phyloP scores from a whole-genome alignment of 2,329 filamentous ascomycete genomes.

The Fusarium pseudonygamai region DNA sequence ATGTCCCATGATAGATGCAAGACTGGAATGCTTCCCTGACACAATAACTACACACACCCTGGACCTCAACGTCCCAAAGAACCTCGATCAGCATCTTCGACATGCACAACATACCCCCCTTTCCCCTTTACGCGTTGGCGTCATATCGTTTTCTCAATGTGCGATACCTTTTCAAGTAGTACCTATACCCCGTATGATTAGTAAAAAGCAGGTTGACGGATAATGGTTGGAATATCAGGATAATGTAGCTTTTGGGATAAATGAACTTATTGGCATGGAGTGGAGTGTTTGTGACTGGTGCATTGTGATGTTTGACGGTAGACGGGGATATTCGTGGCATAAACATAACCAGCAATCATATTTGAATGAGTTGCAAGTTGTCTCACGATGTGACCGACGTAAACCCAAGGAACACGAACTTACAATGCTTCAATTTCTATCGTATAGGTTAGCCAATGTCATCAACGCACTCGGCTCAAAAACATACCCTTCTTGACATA shows the following conservation, averaged over 20 bases:
- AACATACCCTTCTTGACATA: conserved; percentile 89
- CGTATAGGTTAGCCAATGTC: conserved; percentile 4
- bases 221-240: conserved; percentile 11
- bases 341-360: background rate
- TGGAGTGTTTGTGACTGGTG: background rate
- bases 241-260: conserved; percentile 9
- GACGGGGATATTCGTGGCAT: background rate
- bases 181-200: conserved; percentile 44
- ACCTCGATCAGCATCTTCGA: conserved; percentile 8
- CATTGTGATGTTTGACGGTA: background rate
- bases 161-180: conserved; percentile 88
- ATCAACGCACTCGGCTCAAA: background rate
- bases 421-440: conserved; percentile 91
- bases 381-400: background rate
- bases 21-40: conserved; percentile 11
- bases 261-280: conserved; percentile 12
- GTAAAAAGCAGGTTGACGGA: conserved; percentile 30
- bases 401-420: conserved; percentile 51
- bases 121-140: conserved; percentile 45
- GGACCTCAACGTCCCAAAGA: conserved; percentile 1
- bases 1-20: conserved; percentile 22
- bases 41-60: background rate
- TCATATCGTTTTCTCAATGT: conserved; percentile 84
- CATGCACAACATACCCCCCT: conserved; percentile 8
- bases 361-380: background rate